A percentile compares a stretch with the other conserved stretches of the same genome.
Evolutionary conservation across 345 rosid genomes (phyloP).

Genomic region (Rhizophora apiculata): DNA sequence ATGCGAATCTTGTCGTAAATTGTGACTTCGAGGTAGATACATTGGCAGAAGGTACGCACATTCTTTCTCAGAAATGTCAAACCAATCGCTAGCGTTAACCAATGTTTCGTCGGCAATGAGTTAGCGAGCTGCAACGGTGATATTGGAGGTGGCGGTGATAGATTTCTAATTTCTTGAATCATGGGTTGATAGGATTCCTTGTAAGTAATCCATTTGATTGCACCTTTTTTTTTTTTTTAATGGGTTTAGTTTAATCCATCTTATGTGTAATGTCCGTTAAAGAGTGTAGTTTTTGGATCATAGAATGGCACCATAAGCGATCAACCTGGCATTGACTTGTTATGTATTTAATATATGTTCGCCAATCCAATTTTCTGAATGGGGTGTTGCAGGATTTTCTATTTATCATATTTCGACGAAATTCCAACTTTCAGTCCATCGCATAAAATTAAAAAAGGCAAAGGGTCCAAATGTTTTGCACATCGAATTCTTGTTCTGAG

Average conservation of each 20-base stretch:
- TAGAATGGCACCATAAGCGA: not conserved
- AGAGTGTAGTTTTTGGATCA: not conserved
- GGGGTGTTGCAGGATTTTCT: not conserved
- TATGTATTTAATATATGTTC: not conserved
- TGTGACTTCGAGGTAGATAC: slow-evolving; percentile 22
- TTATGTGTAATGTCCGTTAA: not conserved
- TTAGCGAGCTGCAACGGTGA: too few relatives aligned
- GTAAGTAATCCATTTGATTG: too few relatives aligned
- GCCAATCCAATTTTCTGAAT: not conserved
- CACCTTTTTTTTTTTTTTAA: not conserved
- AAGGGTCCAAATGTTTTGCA: too few relatives aligned
- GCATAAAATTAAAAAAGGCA: too few relatives aligned
- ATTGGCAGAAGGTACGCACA: slow-evolving; percentile 12
- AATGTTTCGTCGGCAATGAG: not conserved
- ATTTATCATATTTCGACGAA: too few relatives aligned
- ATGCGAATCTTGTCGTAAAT: slow-evolving; percentile 4
- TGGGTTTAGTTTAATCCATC: not conserved
- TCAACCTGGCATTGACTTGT: too few relatives aligned
- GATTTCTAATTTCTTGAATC: too few relatives aligned
- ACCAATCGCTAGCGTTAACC: slow-evolving; percentile 9
- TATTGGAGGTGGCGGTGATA: too few relatives aligned
- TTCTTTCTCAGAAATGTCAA: slow-evolving; percentile 31
- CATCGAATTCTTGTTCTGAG: too few relatives aligned
- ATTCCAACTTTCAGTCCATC: too few relatives aligned
- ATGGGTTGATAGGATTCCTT: too few relatives aligned